A percentile compares a stretch with the other conserved stretches of the same genome.
Conservation (phyloP, 2,329 filamentous ascomycete genomes). For the Mollisiaceae sp. region DNA sequence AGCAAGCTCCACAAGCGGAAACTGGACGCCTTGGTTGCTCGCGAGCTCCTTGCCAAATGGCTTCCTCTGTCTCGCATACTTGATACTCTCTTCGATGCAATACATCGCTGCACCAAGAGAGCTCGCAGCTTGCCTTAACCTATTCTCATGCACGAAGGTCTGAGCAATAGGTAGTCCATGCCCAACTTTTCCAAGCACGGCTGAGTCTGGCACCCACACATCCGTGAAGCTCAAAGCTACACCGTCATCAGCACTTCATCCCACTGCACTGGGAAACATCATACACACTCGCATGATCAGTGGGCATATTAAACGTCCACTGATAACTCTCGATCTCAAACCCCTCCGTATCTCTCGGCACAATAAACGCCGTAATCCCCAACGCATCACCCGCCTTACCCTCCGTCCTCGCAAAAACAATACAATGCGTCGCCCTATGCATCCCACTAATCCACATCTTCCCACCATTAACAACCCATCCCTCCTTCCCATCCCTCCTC, state of each 20-base stretch:
- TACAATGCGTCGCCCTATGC: constrained; percentile 64
- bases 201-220: constrained; percentile 59
- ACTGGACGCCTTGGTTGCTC: constrained; percentile 67
- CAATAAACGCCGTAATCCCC: constrained; percentile 66
- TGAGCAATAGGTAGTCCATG: constrained; percentile 64
- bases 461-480: constrained; percentile 59
- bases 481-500: constrained; percentile 49
- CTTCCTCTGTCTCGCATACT: constrained; percentile 58
- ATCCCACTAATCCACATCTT: constrained; percentile 70
- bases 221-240: constrained; percentile 55
- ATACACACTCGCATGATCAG: constrained; percentile 59
- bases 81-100: constrained; percentile 62
- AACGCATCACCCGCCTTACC: constrained; percentile 56
- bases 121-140: constrained; percentile 67
- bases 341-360: constrained; percentile 57
- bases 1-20: constrained; percentile 64
- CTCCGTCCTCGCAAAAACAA: constrained; percentile 64
- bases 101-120: constrained; percentile 63
- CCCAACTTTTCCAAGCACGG: constrained; percentile 57
- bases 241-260: background rate
- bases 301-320: constrained; percentile 71
- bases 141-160: constrained; percentile 69
- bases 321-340: constrained; percentile 62
- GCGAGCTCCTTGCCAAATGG: constrained; percentile 62
- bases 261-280: background rate